Evolutionary conservation across 1,139 yeast species (phyloP), one percentile per base, ranked within the genome.

Genomic region (Hemisphaericaspora lyxosophila): DNA sequence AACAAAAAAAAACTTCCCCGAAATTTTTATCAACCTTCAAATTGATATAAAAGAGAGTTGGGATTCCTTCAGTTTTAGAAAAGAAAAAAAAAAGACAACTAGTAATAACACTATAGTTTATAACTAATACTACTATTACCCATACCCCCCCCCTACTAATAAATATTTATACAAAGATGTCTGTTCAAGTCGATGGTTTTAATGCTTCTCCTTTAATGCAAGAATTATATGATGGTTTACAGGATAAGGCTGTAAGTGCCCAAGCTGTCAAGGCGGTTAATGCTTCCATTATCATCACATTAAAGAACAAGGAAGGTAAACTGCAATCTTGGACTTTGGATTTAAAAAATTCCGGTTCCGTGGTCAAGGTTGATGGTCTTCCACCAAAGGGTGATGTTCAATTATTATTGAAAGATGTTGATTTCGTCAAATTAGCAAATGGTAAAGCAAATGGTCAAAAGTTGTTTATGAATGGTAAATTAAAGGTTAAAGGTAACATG

Each of bases 401-500:
- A 47, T 77, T 86, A 59, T 64, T 73, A 48, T 68, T 85, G 51
- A 69, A 69, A 49, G 95, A 86, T 55, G 67, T 68, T 44, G 82
- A 80, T 52, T 79, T 86, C 53, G 82, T 75, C 50, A 80, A 76
- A 59, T 75, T 86, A 53, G 86, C 85, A 40, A 66, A 71, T 46
- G 94, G 94, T 51, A 83, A 85, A 70, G 82, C 88, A 47, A 83
- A 82, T 60, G 89, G 95, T 42, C 95, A 86, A 64, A 83, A 82
- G 68, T 75, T 87, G 56, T 86, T 85, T 66, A 79, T 86, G 85
- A 70, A 78, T 55, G 95, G 95, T 40, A 84, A 83, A 64, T 75
- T 86, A 63, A 86, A 86, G 75, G 82, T 86, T 50, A 84, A 81
- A 73, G 95, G 95, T 54, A 85, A 86, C 68, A 83, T 86, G 70